These are phyloP conservation scores for Clarireedia paspali DNA, from an alignment of 2,329 filamentous ascomycete species.

Conservation along the genomic window DNA sequence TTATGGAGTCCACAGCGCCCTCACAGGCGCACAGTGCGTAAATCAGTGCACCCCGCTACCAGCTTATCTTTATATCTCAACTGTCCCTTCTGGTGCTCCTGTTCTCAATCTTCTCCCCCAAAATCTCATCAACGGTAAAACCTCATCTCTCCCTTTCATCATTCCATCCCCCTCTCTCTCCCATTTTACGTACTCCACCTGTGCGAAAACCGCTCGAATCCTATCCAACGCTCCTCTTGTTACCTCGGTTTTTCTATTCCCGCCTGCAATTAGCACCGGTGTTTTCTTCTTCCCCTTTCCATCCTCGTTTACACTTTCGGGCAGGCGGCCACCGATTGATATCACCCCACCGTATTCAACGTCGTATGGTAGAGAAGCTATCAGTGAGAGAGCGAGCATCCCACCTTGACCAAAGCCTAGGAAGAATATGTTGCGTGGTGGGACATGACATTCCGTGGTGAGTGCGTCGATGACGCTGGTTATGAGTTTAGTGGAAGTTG, in stretches of 20 bases:
- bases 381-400: conserved; percentile 43
- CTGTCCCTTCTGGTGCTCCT: conserved; percentile 44
- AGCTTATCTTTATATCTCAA: conserved; percentile 34
- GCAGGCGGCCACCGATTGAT: conserved; percentile 54
- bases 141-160: conserved; percentile 78
- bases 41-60: too few species aligned
- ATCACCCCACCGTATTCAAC: conserved; percentile 50
- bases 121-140: conserved; percentile 83
- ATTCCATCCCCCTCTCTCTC: conserved; percentile 66
- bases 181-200: conserved; percentile 63
- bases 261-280: conserved; percentile 54
- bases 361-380: conserved; percentile 11
- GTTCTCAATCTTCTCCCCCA: conserved; percentile 56
- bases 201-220: conserved; percentile 57
- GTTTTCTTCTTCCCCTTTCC: conserved; percentile 49
- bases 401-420: conserved; percentile 51
- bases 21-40: too few species aligned
- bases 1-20: too few species aligned
- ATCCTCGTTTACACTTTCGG: conserved; percentile 33
- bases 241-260: conserved; percentile 44
- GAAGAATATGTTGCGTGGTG: conserved; percentile 41
- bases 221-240: conserved; percentile 56
- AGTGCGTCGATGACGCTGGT: conserved; percentile 37
- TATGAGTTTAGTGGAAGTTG: conserved; percentile 34
- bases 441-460: conserved; percentile 41